A percentile compares a stretch with the other conserved stretches of the same genome.
Conservation (phyloP, 2,329 filamentous ascomycete species). For the Metarhizium brunneum region DNA sequence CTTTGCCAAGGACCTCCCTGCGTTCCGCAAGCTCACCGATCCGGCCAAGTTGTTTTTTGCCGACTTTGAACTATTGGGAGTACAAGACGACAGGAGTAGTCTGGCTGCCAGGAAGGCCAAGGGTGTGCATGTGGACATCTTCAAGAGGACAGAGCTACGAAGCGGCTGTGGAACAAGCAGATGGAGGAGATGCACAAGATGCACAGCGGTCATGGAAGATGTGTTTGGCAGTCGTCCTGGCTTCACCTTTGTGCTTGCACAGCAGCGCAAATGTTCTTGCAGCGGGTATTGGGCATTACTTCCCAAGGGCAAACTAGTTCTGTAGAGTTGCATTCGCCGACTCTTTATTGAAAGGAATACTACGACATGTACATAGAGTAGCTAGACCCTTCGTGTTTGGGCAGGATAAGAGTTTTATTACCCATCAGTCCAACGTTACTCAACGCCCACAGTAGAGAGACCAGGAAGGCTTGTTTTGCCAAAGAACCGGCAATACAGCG, state of each 20-base stretch:
- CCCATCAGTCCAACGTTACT: too few species aligned
- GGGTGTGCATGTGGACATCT: slow-evolving; percentile 41
- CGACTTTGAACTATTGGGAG: slow-evolving; percentile 60
- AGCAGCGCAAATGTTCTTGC: slow-evolving; percentile 47
- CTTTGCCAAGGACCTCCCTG: slow-evolving; percentile 49
- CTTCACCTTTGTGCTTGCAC: slow-evolving; percentile 42
- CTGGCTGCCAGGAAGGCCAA: slow-evolving; percentile 27
- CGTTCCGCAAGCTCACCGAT: slow-evolving; percentile 52
- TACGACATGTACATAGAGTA: too few species aligned
- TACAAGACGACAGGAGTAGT: slow-evolving; percentile 47
- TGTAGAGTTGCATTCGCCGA: slow-evolving; percentile 4
- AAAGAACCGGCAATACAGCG: too few species aligned
- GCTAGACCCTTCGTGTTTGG: too few species aligned
- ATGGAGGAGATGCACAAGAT: slow-evolving; percentile 41
- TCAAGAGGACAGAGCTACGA: slow-evolving; percentile 47
- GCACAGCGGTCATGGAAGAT: slow-evolving; percentile 58
- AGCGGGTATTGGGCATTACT: slow-evolving; percentile 43
- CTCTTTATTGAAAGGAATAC: too few species aligned
- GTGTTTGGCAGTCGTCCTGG: slow-evolving; percentile 36
- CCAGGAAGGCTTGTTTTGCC: too few species aligned
- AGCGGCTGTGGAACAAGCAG: slow-evolving; percentile 13
- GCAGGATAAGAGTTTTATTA: too few species aligned
- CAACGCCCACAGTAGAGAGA: too few species aligned
- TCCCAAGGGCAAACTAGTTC: slow-evolving; percentile 19
- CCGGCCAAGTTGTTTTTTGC: slow-evolving; percentile 62